Percentiles rank a stretch among this genome's conserved stretches.
Conservation (phyloP, 2,329 filamentous ascomycete species). For the Aspergillus texensis region DNA sequence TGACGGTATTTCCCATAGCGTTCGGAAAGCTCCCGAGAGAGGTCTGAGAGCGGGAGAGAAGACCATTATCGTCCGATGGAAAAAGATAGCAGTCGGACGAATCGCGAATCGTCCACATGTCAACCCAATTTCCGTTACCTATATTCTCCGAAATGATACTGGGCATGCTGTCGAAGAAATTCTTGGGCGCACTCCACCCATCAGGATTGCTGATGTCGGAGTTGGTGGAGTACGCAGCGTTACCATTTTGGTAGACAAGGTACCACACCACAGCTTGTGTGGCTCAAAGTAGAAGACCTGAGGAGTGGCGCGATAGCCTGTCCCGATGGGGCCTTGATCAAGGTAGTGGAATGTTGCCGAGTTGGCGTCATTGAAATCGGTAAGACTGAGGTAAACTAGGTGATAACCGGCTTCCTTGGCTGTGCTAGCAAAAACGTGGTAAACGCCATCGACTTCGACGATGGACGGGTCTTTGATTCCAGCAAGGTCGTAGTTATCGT, state of each 20-base stretch:
- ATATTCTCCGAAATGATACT: slow-evolving; percentile 10
- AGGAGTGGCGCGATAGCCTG: slow-evolving; percentile 11
- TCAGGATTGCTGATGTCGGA: slow-evolving; percentile 5
- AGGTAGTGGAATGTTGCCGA: slow-evolving; percentile 11
- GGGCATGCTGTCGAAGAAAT: slow-evolving; percentile 3
- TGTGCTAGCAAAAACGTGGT: slow-evolving; percentile 14
- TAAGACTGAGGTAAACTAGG: slow-evolving; percentile 13
- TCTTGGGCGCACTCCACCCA: slow-evolving; percentile 8
- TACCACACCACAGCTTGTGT: slow-evolving; percentile 11
- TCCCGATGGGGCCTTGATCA: slow-evolving; percentile 6
- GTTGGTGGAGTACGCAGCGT: slow-evolving; percentile 12
- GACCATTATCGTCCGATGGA: slow-evolving; percentile 8
- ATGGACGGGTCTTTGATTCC: slow-evolving; percentile 13
- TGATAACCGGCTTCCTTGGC: slow-evolving; percentile 7
- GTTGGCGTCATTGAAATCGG: slow-evolving; percentile 9
- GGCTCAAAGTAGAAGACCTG: slow-evolving; percentile 8
- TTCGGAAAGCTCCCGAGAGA: slow-evolving; percentile 4
- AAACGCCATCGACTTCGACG: slow-evolving; percentile 2
- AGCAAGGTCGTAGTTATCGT: neutral
- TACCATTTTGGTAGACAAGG: slow-evolving; percentile 8
- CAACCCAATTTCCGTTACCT: neutral
- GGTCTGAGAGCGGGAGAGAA: slow-evolving; percentile 9
- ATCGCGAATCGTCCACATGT: slow-evolving; percentile 11
- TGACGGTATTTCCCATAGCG: slow-evolving; percentile 7
- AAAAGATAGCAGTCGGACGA: slow-evolving; percentile 5